These are phyloP conservation scores for Calocera viscosa DNA, from an alignment of 768 basidiomycete genomes.

Conservation along the genomic window DNA sequence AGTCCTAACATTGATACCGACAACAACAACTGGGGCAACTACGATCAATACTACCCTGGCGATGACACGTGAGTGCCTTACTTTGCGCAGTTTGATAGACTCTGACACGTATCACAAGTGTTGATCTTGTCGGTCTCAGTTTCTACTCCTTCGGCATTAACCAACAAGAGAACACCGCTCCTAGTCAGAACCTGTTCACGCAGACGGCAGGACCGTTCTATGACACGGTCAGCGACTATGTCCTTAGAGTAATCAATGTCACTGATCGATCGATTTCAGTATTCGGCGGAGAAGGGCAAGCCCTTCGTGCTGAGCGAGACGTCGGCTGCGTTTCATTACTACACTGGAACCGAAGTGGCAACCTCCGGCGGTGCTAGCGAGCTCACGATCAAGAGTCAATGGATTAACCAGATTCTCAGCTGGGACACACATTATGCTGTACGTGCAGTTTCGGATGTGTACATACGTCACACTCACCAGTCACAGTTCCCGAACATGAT, in stretches of 20 bases:
- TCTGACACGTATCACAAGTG: neutral
- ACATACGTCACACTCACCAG: neutral
- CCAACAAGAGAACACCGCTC: constrained; percentile 5
- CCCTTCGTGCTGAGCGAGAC: constrained; percentile 17
- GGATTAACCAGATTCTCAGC: neutral
- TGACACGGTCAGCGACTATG: neutral
- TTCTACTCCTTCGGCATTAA: constrained; percentile 12
- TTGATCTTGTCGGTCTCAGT: constrained; percentile 15
- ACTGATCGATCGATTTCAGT: neutral
- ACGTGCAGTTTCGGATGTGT: neutral
- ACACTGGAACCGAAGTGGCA: constrained; percentile 10
- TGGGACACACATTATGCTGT: neutral
- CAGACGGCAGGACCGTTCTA: constrained; percentile 1
- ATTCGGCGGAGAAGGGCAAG: constrained; percentile 10
- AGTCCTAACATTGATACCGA: constrained; percentile 14
- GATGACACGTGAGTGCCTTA: constrained; percentile 13
- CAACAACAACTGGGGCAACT: constrained; percentile 12
- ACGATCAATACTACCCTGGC: constrained; percentile 14
- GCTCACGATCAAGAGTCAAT: neutral
- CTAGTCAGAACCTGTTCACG: constrained; percentile 1
- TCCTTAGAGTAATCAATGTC: constrained; percentile 8
- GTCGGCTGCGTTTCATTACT: constrained; percentile 15
- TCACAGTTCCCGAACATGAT: constrained; percentile 17
- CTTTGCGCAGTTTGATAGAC: neutral
- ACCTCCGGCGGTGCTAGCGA: constrained; percentile 10